Conservation (phyloP, 345 rosid species). For the Nasturtium officinale region DNA sequence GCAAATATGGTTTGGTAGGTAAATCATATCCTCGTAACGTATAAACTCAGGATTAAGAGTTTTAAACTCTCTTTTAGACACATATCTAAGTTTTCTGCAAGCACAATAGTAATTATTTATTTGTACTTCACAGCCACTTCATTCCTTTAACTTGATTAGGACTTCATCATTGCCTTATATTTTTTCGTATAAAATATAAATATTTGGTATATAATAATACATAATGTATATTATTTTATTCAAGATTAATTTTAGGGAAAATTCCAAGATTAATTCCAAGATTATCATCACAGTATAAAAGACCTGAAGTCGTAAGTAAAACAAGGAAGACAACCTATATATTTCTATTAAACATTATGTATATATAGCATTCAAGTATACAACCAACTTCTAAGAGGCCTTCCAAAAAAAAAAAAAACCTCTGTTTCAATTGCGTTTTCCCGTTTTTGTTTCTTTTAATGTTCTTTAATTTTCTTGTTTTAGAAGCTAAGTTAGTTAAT, state of each 20-base stretch:
- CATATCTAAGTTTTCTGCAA: neutral
- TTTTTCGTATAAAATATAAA: no score
- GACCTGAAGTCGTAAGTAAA: neutral
- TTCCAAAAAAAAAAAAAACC: neutral
- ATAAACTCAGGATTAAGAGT: neutral
- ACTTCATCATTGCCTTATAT: neutral
- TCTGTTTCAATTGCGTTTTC: neutral
- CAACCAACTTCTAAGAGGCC: neutral
- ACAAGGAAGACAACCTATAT: neutral
- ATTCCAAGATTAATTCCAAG: no score
- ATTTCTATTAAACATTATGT: no score
- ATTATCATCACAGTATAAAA: neutral
- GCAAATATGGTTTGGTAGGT: constrained; percentile 37
- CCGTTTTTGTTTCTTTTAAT: neutral
- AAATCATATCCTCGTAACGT: constrained; percentile 27
- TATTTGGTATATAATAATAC: neutral
- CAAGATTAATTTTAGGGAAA: no score
- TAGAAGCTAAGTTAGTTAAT: constrained; percentile 34
- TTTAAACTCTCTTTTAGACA: neutral
- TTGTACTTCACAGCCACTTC: neutral
- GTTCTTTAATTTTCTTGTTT: constrained; percentile 11
- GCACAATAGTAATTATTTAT: no score
- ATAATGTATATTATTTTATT: no score
- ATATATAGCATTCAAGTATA: no score
- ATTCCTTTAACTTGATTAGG: neutral